Evolutionary conservation across 306 rosid genomes (phyloP).

Genomic region (Dalbergia cultrata): DNA sequence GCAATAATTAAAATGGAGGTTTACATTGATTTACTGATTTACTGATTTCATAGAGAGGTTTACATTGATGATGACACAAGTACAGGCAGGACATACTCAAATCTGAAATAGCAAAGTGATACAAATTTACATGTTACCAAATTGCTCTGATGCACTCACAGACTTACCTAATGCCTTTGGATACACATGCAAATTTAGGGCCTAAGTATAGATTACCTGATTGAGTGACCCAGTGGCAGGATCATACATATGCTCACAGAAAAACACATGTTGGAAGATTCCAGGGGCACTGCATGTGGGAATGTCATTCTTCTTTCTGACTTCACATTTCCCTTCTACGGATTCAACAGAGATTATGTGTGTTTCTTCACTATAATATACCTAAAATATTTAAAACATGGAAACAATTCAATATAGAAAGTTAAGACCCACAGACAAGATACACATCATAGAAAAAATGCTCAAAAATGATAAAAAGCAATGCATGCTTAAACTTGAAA

Average conservation of each 20-base stretch:
- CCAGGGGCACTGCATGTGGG: constrained; percentile 48
- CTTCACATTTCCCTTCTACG: constrained; percentile 62
- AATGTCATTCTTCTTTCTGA: constrained; percentile 57
- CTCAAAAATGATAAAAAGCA: not conserved
- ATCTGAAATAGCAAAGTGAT: no score
- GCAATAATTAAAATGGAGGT: not conserved
- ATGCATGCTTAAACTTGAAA: not conserved
- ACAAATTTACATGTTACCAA: no score
- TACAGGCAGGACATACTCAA: not conserved
- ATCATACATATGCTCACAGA: constrained; percentile 62
- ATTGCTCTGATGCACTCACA: no score
- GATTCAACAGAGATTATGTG: constrained; percentile 50
- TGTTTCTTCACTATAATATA: constrained; percentile 59
- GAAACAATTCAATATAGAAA: constrained; percentile 37
- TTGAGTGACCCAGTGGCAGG: constrained; percentile 60
- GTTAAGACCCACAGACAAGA: not conserved
- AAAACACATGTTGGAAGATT: constrained; percentile 52
- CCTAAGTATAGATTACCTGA: constrained; percentile 47
- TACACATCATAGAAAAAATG: constrained; percentile 21
- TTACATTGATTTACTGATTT: not conserved
- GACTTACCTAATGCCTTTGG: not conserved
- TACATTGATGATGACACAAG: not conserved
- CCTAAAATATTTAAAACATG: constrained; percentile 46
- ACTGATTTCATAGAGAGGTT: not conserved
- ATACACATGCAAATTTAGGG: constrained; percentile 4